phyloP scores from a whole-genome alignment of 805 yeast genomes.

The Wickerhamiella qilinensis region DNA sequence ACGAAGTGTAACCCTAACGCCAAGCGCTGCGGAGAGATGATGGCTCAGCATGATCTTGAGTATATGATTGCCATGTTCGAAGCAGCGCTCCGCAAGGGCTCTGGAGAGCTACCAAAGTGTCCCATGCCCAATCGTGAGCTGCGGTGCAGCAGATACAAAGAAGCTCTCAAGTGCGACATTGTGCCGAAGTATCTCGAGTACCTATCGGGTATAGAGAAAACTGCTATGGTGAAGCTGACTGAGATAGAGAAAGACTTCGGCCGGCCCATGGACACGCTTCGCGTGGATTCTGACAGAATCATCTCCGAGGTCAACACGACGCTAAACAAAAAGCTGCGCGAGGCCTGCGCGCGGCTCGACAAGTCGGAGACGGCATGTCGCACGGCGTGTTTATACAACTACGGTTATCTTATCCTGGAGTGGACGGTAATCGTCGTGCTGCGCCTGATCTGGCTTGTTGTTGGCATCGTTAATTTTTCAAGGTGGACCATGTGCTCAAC shows the following conservation, averaged over 20 bases:
- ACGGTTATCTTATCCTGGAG: constrained; percentile 11
- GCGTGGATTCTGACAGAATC: constrained; percentile 15
- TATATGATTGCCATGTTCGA: constrained; percentile 10
- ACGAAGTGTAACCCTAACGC: constrained; percentile 2
- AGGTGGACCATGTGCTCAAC: too few species aligned
- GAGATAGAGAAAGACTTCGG: constrained; percentile 12
- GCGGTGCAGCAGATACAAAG: constrained; percentile 5
- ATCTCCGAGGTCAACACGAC: constrained; percentile 17
- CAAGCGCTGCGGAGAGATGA: constrained; percentile 5
- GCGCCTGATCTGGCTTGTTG: constrained; percentile 13
- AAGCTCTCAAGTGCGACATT: constrained; percentile 5
- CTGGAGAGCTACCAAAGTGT: background rate
- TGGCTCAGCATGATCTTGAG: constrained; percentile 10
- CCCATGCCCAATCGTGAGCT: background rate
- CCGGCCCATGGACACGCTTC: constrained; percentile 11
- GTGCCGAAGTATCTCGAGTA: constrained; percentile 11
- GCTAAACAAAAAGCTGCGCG: constrained; percentile 15
- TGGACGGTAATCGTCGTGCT: constrained; percentile 11
- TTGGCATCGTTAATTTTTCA: background rate
- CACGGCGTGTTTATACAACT: constrained; percentile 4
- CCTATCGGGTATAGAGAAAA: constrained; percentile 10
- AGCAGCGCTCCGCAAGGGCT: constrained; percentile 9
- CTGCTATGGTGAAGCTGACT: constrained; percentile 8
- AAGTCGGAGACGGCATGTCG: constrained; percentile 7
- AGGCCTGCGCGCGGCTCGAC: constrained; percentile 13